Conservation (phyloP, 176 grass and related monocot genomes). For the Triticum urartu region DNA sequence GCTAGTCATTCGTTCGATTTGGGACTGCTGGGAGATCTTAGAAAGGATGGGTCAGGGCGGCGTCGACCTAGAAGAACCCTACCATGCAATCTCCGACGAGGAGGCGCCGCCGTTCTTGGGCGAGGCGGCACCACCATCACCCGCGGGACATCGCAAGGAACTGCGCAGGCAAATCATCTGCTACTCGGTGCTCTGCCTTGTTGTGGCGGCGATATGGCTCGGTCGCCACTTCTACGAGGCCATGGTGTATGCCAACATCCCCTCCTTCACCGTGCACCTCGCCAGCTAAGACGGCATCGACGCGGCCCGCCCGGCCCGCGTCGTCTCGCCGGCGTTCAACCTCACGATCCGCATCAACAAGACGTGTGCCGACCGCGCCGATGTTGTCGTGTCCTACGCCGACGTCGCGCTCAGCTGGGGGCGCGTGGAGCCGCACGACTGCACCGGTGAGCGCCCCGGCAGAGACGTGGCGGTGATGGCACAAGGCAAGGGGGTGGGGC, state of each 20-base stretch:
- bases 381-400: not conserved
- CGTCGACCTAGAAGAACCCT: not conserved
- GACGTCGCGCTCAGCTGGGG: constrained; percentile 22
- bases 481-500: constrained; percentile 2
- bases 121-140: not conserved
- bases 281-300: constrained; percentile 9
- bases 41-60: not conserved
- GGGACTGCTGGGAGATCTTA: no score
- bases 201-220: no score
- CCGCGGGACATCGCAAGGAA: no score
- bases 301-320: not conserved
- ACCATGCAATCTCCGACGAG: not conserved
- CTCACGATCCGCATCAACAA: not conserved
- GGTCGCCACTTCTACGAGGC: no score
- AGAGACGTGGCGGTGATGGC: not conserved
- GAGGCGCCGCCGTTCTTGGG: not conserved
- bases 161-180: no score
- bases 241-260: not conserved
- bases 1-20: no score
- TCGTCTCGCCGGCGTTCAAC: constrained; percentile 32
- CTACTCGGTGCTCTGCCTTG: no score
- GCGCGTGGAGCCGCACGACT: not conserved
- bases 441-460: not conserved
- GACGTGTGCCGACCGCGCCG: not conserved
- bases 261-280: not conserved